These are phyloP conservation scores for Rhizomucor miehei DNA, from an alignment of 371 early-diverging fungal genomes.

Conservation along the genomic window DNA sequence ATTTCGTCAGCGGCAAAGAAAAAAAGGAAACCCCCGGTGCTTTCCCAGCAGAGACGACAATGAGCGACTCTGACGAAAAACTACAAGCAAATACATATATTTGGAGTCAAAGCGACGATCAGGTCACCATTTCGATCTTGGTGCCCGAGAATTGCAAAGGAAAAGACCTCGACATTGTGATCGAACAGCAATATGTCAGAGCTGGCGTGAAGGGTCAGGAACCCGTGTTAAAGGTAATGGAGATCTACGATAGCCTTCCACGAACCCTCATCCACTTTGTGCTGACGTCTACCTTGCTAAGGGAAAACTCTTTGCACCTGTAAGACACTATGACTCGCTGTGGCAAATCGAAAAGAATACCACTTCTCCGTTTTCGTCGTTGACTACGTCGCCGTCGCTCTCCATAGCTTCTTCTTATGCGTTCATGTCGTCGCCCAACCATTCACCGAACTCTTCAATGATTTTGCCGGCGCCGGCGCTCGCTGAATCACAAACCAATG, in stretches of 20 bases:
- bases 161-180: conserved; percentile 42
- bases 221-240: conserved; percentile 48
- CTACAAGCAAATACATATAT: conserved; percentile 47
- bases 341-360: conserved; percentile 51
- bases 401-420: conserved; percentile 57
- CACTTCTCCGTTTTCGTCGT: conserved; percentile 44
- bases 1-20: no score
- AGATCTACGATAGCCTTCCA: not conserved
- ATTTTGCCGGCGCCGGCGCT: conserved; percentile 41
- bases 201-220: conserved; percentile 47
- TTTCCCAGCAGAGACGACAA: conserved; percentile 5
- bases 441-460: conserved; percentile 49
- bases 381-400: conserved; percentile 49
- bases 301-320: conserved; percentile 50
- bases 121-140: conserved; percentile 49
- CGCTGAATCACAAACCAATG: conserved; percentile 25
- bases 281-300: conserved; percentile 7
- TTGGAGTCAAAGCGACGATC: conserved; percentile 48
- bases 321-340: conserved; percentile 43
- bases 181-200: conserved; percentile 37
- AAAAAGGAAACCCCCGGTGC: no score
- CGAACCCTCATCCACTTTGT: not conserved
- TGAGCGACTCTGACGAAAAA: conserved; percentile 40
- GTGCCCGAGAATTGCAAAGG: conserved; percentile 41
- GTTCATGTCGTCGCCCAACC: conserved; percentile 44